phyloP scores from a whole-genome alignment of 73 alveolate species.

The Effrenium voratum region DNA sequence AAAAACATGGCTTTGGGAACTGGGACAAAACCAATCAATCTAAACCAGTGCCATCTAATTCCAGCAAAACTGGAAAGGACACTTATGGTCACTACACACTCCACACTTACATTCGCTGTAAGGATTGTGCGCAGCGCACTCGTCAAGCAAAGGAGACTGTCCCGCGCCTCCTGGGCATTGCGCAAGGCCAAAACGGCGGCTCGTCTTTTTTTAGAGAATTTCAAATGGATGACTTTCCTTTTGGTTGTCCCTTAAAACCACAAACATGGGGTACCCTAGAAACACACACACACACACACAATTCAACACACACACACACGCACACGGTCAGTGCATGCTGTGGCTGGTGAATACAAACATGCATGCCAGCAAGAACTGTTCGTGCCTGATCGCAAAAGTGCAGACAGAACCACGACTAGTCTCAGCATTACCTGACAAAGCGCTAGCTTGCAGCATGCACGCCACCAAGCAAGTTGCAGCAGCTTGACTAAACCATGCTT shows the following conservation, averaged over 20 bases:
- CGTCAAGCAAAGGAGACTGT: conserved; percentile 59
- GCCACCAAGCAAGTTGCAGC: background rate
- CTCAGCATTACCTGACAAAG: conserved; percentile 52
- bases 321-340: no score
- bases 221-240: background rate
- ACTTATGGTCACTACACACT: no score
- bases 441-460: background rate
- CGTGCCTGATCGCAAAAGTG: conserved; percentile 72
- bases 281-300: background rate
- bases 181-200: background rate
- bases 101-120: no score
- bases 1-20: no score
- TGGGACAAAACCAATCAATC: no score
- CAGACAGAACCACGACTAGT: conserved; percentile 63
- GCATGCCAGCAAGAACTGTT: no score
- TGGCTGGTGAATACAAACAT: no score
- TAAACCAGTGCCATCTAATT: no score
- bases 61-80: no score
- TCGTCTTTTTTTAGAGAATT: no score
- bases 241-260: background rate
- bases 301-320: no score
- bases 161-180: background rate
- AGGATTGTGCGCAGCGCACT: conserved; percentile 75
- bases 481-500: no score
- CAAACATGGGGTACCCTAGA: background rate